phyloP scores from a whole-genome alignment of 148 eudicot species.

The Fagopyrum esculentum region DNA sequence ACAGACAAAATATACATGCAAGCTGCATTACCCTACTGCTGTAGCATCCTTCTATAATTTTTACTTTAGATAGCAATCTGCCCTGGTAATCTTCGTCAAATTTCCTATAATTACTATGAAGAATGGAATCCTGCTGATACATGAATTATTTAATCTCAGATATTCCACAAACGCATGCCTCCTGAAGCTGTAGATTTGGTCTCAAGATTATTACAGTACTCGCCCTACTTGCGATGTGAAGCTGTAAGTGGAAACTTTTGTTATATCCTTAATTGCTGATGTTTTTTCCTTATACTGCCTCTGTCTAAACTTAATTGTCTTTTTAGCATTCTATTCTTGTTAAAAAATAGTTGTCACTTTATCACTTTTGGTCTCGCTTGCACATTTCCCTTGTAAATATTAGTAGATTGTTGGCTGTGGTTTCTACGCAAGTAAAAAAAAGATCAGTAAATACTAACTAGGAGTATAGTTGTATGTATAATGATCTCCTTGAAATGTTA shows the following conservation, averaged over 20 bases:
- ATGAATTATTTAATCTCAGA: constrained; percentile 26
- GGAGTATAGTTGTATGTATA: too few relatives aligned
- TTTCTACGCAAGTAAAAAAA: too few relatives aligned
- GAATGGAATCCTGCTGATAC: neutral
- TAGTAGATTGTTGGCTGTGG: too few relatives aligned
- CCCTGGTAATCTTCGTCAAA: neutral
- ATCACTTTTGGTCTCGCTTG: too few relatives aligned
- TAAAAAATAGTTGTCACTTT: too few relatives aligned
- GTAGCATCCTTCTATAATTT: neutral
- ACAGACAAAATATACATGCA: neutral
- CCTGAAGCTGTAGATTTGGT: constrained; percentile 95
- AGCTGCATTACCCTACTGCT: neutral
- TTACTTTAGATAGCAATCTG: neutral
- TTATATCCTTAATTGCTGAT: neutral
- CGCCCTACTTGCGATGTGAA: constrained; percentile 70
- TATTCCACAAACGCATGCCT: constrained; percentile 89
- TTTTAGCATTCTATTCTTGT: too few relatives aligned
- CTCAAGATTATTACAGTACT: constrained; percentile 82
- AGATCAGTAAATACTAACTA: too few relatives aligned
- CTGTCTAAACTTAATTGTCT: too few relatives aligned
- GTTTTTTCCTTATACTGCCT: neutral
- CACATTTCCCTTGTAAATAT: too few relatives aligned
- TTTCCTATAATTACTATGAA: neutral
- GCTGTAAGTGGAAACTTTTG: constrained; percentile 37
- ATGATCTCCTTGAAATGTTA: too few relatives aligned